Evolutionary conservation across 2,329 filamentous ascomycete genomes (phyloP), one percentile per base, ranked within the genome.

Genomic region (Didymella pinodella): DNA sequence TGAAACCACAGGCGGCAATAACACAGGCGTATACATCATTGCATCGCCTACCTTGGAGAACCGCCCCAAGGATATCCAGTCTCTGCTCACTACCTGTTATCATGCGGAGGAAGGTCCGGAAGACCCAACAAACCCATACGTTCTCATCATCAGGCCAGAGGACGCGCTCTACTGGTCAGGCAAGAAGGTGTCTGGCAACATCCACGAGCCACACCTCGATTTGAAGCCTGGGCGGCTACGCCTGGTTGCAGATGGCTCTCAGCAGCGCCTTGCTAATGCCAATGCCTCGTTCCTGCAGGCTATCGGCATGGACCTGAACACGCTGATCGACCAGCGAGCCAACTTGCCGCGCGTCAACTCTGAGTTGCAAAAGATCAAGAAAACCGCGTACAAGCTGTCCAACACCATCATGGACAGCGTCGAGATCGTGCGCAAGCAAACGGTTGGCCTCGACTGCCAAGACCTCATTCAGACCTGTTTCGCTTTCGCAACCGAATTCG

Each of bases 341-440:
- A 98, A 97, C 73, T 84, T 99, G 38, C 90, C 92, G 63, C 92
- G 96, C 67, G 95, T 99, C 66, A 96, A 98, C 73, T 82, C 89
- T 49, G 91, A 96, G 74, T 81, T 99, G 64, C 94, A 92, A 69
- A 96, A 96, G 75, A 97, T 97, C 69, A 93, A 96, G 70, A 93
- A 93, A 75, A 96, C 96, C 2, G 92, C 94, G 3, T 98, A 96
- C 82, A 97, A 96, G 77, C 84, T 99, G 43, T 97, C 93, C 50
- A 98, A 97, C 78, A 92, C 93, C 7, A 98, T 99, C 78, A 97
- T 99, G 92, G 94, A 98, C 77, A 97, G 93, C 74, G 95, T 99
- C 44, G 92, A 96, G 74, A 92, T 92, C 63, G 95, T 99, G 64
- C 86, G 93, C 64, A 88, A 88, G 66, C 94, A 99, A 77, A 93